A percentile compares a stretch with the other conserved stretches of the same genome.
phyloP scores from a whole-genome alignment of 352 stramenopile genomes.

The Globisporangium barbulae region DNA sequence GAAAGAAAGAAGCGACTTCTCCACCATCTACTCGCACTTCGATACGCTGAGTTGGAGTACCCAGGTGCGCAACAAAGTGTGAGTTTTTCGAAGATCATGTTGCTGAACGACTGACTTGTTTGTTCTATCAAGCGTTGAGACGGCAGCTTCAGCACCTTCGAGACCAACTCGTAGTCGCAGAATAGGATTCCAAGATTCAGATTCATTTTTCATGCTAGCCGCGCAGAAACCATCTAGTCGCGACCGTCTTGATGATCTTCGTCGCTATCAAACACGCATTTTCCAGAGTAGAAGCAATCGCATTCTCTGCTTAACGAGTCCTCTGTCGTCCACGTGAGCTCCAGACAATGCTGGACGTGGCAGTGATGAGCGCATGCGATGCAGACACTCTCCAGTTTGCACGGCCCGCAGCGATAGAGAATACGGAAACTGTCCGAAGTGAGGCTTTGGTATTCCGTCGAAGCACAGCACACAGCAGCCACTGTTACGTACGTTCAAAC shows the following conservation, averaged over 20 bases:
- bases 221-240: background rate
- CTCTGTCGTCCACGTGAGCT: slow-evolving; percentile 53
- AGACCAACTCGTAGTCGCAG: slow-evolving; percentile 42
- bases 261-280: slow-evolving; percentile 27
- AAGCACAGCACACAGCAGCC: slow-evolving; percentile 44
- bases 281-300: slow-evolving; percentile 32
- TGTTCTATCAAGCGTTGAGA: slow-evolving; percentile 29
- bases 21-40: slow-evolving; percentile 73
- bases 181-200: background rate
- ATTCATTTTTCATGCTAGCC: background rate
- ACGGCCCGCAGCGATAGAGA: slow-evolving; percentile 56
- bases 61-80: slow-evolving; percentile 27
- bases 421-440: slow-evolving; percentile 78
- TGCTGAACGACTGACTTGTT: slow-evolving; percentile 1
- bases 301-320: slow-evolving; percentile 42
- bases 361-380: slow-evolving; percentile 69
- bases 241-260: slow-evolving; percentile 1
- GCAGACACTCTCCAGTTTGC: slow-evolving; percentile 47
- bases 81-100: background rate
- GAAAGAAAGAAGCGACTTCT: slow-evolving; percentile 49
- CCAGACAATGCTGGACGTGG: slow-evolving; percentile 56
- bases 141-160: slow-evolving; percentile 67
- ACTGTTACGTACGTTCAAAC: slow-evolving; percentile 20
- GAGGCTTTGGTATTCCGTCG: slow-evolving; percentile 48
- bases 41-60: slow-evolving; percentile 52